Percentiles rank a stretch among this genome's conserved stretches.
phyloP scores from a whole-genome alignment of 768 basidiomycete species.

The Boletus fagicola region DNA sequence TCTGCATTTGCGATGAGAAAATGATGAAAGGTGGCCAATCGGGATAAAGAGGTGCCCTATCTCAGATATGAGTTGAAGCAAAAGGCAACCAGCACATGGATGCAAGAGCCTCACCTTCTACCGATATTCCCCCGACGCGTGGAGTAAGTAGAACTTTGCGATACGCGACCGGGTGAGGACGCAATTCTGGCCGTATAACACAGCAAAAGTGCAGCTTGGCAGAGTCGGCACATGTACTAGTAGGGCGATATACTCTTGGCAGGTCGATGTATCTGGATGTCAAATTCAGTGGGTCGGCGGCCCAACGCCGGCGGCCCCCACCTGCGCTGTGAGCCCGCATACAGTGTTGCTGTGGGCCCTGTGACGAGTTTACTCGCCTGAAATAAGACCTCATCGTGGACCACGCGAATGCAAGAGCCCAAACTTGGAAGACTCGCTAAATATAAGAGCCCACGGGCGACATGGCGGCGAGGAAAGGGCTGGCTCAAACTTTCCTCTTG shows the following conservation, averaged over 20 bases:
- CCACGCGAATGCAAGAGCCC: background rate
- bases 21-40: background rate
- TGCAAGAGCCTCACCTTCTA: background rate
- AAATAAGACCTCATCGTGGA: background rate
- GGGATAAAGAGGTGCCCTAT: background rate
- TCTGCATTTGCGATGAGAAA: conserved; percentile 3
- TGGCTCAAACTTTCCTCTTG: background rate
- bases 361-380: background rate
- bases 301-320: background rate
- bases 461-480: background rate
- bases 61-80: background rate
- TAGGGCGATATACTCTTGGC: background rate
- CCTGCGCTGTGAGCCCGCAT: background rate
- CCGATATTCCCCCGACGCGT: background rate
- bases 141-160: background rate
- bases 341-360: background rate
- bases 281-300: background rate
- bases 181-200: background rate
- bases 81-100: conserved; percentile 6
- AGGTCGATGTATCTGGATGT: background rate
- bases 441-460: background rate
- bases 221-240: background rate
- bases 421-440: background rate
- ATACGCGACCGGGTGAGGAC: background rate
- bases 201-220: background rate